Evolutionary conservation across 164 flowering plant species (phyloP).

Genomic region (Vitis labrusca): DNA sequence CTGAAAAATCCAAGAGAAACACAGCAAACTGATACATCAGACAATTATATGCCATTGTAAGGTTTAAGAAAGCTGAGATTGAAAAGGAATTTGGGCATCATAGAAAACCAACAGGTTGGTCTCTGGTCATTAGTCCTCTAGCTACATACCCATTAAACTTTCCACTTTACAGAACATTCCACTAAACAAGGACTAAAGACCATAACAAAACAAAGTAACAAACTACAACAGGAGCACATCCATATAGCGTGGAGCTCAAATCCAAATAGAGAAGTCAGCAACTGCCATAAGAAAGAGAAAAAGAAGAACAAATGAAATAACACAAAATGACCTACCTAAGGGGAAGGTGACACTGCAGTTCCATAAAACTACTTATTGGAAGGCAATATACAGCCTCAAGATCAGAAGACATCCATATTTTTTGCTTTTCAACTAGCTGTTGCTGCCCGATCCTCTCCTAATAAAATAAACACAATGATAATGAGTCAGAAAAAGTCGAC

Average conservation of each 20-base stretch:
- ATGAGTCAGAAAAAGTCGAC: neutral
- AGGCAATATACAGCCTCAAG: slow-evolving; percentile 16
- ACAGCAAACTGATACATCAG: neutral
- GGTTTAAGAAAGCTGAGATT: neutral
- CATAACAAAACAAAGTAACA: slow-evolving; percentile 8
- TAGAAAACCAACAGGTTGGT: slow-evolving; percentile 6
- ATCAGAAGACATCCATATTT: slow-evolving; percentile 7
- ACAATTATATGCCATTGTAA: too few species aligned
- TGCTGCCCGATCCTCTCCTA: slow-evolving; percentile 37
- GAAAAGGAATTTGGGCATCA: neutral
- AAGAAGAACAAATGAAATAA: neutral
- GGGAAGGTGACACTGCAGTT: slow-evolving; percentile 19
- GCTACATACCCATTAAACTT: slow-evolving; percentile 5
- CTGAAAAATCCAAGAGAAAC: neutral
- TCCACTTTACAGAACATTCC: slow-evolving; percentile 3
- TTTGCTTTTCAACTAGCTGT: slow-evolving; percentile 30
- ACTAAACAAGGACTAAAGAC: neutral
- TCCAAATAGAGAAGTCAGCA: slow-evolving; percentile 3
- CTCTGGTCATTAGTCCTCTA: slow-evolving; percentile 5
- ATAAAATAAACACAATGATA: slow-evolving; percentile 11
- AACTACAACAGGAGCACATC: neutral
- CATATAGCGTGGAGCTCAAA: neutral
- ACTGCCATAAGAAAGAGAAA: neutral
- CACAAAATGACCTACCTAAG: slow-evolving; percentile 7
- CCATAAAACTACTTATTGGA: slow-evolving; percentile 21